These are phyloP conservation scores for Pseudocercospora pini-densiflorae DNA, from an alignment of 2,329 filamentous ascomycete genomes.

Conservation along the genomic window DNA sequence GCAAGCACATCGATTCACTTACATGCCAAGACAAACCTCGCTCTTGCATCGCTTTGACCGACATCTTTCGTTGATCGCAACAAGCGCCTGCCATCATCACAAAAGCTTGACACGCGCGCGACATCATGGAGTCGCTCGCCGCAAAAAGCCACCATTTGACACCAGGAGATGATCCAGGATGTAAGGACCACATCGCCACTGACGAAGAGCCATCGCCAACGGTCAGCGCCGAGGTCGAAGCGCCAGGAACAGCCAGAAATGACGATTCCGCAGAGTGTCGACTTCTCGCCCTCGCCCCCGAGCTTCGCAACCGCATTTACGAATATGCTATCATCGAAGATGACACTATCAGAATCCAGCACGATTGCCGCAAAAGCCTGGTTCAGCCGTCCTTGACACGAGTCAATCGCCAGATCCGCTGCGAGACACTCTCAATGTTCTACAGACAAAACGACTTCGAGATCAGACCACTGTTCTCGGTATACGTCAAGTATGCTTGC, in stretches of 20 bases:
- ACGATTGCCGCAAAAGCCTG: not conserved
- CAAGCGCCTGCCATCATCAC: too few species aligned
- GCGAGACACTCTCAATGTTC: not conserved
- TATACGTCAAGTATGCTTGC: not conserved
- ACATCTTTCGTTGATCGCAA: too few species aligned
- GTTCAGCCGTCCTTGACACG: slow-evolving; percentile 1
- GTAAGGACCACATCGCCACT: too few species aligned
- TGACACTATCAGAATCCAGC: not conserved
- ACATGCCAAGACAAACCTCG: too few species aligned
- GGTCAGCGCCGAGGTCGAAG: not conserved
- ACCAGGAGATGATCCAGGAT: too few species aligned
- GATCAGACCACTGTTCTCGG: not conserved
- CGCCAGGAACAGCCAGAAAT: not conserved
- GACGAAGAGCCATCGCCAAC: too few species aligned
- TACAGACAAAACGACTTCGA: not conserved
- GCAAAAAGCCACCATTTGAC: too few species aligned
- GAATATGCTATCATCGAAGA: not conserved
- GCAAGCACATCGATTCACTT: too few species aligned
- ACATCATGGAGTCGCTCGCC: too few species aligned
- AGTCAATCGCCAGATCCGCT: not conserved
- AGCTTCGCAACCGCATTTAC: not conserved
- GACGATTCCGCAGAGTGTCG: not conserved
- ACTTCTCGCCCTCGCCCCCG: not conserved
- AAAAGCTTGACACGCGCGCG: too few species aligned
- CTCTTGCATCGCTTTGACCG: too few species aligned